A percentile compares a stretch with the other conserved stretches of the same genome.
phyloP scores from a whole-genome alignment of 2,329 filamentous ascomycete species.

The Sporothrix brasiliensis region DNA sequence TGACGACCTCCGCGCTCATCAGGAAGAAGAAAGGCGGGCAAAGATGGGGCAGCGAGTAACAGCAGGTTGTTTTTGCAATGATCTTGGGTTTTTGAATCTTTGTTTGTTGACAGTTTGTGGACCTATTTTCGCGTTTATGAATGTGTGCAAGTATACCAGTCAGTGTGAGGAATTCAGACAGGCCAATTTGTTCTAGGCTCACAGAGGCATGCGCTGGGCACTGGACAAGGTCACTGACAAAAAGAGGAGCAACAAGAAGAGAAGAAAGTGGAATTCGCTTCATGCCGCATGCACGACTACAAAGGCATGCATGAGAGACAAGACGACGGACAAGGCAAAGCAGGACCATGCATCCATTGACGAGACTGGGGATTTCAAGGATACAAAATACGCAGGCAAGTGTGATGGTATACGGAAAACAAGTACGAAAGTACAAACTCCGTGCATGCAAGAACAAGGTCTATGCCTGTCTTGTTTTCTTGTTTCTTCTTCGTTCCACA shows the following conservation, averaged over 20 bases:
- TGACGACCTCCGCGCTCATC: slow-evolving; percentile 14
- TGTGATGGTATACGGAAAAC: neutral
- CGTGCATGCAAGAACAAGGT: neutral
- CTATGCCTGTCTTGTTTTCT: neutral
- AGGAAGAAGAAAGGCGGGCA: neutral
- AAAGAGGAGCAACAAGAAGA: neutral
- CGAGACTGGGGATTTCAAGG: neutral
- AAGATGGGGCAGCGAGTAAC: neutral
- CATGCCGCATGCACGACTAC: neutral
- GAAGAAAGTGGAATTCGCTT: slow-evolving; percentile 12
- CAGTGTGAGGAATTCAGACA: neutral
- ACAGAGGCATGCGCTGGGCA: neutral
- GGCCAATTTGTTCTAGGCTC: neutral
- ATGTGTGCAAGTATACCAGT: neutral
- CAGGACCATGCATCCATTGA: neutral
- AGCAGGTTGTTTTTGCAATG: neutral
- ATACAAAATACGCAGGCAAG: slow-evolving; percentile 20
- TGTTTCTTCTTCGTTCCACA: neutral
- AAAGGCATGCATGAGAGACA: slow-evolving; percentile 4
- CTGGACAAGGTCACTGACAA: neutral
- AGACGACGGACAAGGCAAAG: neutral
- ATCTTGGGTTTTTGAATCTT: neutral
- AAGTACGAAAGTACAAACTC: neutral
- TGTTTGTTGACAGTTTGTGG: neutral
- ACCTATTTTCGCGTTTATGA: neutral